phyloP scores from a whole-genome alignment of 352 stramenopile species.

The Phytophthora gonapodyides region DNA sequence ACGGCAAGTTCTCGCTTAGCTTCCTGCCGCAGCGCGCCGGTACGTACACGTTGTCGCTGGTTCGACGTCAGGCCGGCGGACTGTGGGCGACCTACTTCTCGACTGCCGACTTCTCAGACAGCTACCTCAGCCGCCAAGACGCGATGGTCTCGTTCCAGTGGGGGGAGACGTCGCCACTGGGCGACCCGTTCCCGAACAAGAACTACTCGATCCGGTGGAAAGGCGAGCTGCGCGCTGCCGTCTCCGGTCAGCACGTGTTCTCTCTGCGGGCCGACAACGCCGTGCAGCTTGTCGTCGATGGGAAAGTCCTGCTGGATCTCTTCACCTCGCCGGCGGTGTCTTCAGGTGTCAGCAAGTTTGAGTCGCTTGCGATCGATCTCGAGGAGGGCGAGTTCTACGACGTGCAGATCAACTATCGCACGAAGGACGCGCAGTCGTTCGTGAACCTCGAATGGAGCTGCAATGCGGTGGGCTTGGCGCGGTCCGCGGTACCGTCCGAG shows the following conservation, averaged over 20 bases:
- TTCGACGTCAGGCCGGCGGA: slow-evolving; percentile 80
- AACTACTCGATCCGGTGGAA: slow-evolving; percentile 78
- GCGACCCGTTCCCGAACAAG: slow-evolving; percentile 72
- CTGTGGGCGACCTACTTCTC: slow-evolving; percentile 92
- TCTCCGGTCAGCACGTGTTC: slow-evolving; percentile 80
- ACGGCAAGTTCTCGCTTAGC: slow-evolving; percentile 81
- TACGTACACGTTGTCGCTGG: slow-evolving; percentile 78
- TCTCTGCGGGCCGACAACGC: slow-evolving; percentile 81
- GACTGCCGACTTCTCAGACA: slow-evolving; percentile 88
- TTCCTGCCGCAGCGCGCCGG: slow-evolving; percentile 87
- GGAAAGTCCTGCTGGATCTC: slow-evolving; percentile 59
- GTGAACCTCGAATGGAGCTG: slow-evolving; percentile 86
- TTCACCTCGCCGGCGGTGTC: slow-evolving; percentile 37
- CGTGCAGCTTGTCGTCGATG: slow-evolving; percentile 76
- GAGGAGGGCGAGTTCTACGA: slow-evolving; percentile 63
- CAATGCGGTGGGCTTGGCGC: slow-evolving; percentile 29
- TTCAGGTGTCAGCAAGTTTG: slow-evolving; percentile 19
- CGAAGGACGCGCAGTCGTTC: slow-evolving; percentile 78
- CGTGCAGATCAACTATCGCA: slow-evolving; percentile 85
- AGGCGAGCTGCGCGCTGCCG: slow-evolving; percentile 53
- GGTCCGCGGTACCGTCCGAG: slow-evolving; percentile 19
- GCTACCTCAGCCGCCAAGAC: slow-evolving; percentile 79
- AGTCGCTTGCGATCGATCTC: slow-evolving; percentile 35
- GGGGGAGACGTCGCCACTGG: slow-evolving; percentile 61
- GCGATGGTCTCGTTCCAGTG: slow-evolving; percentile 87